phyloP scores from a whole-genome alignment of 2,329 filamentous ascomycete species.

The Ceratocystis lukuohia region DNA sequence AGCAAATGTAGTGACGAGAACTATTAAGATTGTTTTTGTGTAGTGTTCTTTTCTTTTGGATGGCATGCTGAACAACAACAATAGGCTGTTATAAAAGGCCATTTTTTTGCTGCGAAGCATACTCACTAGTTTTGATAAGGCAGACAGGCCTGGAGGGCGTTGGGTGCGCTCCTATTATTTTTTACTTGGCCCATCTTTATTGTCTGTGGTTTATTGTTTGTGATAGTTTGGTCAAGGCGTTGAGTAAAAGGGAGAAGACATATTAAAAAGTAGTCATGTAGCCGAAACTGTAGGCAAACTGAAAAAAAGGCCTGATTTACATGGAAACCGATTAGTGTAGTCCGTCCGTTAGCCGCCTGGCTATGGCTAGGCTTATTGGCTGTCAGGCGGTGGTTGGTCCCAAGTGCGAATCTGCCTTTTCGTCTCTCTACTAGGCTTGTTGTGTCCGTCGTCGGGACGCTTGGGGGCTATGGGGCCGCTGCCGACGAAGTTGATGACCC shows the following conservation, averaged over 20 bases:
- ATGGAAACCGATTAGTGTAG: too few relatives aligned
- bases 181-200: too few relatives aligned
- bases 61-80: background rate
- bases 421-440: conserved; percentile 20
- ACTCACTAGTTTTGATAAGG: background rate
- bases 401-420: conserved; percentile 17
- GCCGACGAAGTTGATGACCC: conserved; percentile 58
- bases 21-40: too few relatives aligned
- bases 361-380: background rate
- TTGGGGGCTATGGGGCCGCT: background rate
- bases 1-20: too few relatives aligned
- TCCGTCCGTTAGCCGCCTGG: background rate
- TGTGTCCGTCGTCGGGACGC: conserved; percentile 19
- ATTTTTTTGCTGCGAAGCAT: background rate
- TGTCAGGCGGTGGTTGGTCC: conserved; percentile 15
- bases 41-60: background rate
- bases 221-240: too few relatives aligned
- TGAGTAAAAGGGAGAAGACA: too few relatives aligned
- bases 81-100: background rate
- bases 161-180: too few relatives aligned
- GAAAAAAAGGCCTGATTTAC: too few relatives aligned
- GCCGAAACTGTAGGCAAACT: too few relatives aligned
- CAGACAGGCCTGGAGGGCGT: background rate
- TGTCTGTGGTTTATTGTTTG: too few relatives aligned
- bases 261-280: too few relatives aligned